These are phyloP conservation scores for Fraxinus sp. DNA, from an alignment of 305 asterid genomes.

Conservation along the genomic window DNA sequence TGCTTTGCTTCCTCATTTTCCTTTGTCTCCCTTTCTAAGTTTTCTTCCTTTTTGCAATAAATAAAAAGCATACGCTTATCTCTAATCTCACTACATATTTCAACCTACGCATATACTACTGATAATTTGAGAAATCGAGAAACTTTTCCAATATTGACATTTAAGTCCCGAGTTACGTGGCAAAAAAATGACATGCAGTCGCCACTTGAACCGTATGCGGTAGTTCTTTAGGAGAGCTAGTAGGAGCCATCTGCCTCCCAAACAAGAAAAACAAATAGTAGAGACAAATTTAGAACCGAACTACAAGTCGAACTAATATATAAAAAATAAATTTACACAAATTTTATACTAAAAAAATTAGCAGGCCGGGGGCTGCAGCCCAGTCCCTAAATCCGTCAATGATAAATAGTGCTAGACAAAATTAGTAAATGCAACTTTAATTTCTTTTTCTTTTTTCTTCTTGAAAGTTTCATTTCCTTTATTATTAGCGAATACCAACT, in stretches of 20 bases:
- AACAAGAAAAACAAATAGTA: not conserved
- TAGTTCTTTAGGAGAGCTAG: not conserved
- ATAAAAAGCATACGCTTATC: not conserved
- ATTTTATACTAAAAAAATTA: no score
- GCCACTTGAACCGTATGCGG: not conserved
- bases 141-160: not conserved
- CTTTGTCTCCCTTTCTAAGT: not conserved
- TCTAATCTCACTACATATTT: not conserved
- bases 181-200: not conserved
- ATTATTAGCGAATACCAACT: no score
- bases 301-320: no score
- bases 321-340: no score
- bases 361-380: no score
- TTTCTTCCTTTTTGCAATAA: not conserved
- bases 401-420: not conserved
- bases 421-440: no score
- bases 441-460: no score
- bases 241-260: not conserved
- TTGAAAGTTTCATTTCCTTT: not conserved
- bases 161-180: not conserved
- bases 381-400: no score
- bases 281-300: no score
- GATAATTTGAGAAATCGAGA: not conserved
- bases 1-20: no score
- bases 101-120: not conserved